phyloP scores from a whole-genome alignment of 1,139 yeast genomes.

The Lodderomyces parapsilosis region DNA sequence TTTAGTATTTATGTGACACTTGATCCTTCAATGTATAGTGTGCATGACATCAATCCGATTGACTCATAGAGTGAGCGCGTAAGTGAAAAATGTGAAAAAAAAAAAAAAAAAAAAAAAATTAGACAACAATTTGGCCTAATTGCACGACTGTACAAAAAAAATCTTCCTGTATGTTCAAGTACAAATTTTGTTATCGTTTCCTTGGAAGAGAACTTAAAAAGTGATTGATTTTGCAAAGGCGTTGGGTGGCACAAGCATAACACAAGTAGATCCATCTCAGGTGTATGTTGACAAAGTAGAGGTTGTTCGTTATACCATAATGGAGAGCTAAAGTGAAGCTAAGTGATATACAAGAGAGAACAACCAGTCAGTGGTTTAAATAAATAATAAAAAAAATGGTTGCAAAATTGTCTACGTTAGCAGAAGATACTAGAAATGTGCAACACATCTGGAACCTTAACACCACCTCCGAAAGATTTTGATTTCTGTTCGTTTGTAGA shows the following conservation, averaged over 20 bases:
- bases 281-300: too few relatives aligned
- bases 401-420: background rate
- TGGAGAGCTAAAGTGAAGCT: too few relatives aligned
- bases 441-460: too few relatives aligned
- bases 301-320: too few relatives aligned
- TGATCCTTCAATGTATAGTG: background rate
- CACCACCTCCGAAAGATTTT: too few relatives aligned
- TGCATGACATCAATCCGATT: constrained; percentile 1
- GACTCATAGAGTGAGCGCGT: background rate
- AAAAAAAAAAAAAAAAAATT: background rate
- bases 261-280: too few relatives aligned
- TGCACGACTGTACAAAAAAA: background rate
- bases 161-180: background rate
- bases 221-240: background rate
- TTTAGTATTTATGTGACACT: too few relatives aligned
- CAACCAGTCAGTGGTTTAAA: too few relatives aligned
- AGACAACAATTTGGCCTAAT: background rate
- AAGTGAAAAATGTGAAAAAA: background rate
- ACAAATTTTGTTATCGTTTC: background rate
- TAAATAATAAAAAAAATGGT: background rate
- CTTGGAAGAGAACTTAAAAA: background rate
- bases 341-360: too few relatives aligned
- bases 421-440: too few relatives aligned
- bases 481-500: too few relatives aligned
- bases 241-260: too few relatives aligned